Evolutionary conservation across 768 basidiomycete genomes (phyloP).

Genomic region (Suillus hirtellus): DNA sequence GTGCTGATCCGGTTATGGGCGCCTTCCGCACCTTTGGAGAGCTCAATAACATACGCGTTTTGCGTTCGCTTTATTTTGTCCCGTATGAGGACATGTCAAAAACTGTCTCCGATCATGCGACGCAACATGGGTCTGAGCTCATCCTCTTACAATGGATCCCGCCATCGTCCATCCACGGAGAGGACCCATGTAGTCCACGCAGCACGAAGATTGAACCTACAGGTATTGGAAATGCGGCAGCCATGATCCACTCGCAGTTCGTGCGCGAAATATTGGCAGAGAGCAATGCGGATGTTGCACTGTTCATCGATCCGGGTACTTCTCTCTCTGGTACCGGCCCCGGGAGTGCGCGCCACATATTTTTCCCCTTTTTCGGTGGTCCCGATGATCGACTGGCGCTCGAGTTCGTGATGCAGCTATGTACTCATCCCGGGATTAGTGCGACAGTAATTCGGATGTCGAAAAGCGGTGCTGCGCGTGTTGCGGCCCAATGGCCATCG

Average conservation of each 20-base stretch:
- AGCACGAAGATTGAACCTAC: conserved; percentile 28
- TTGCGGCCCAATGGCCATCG: conserved; percentile 56
- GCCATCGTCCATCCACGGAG: conserved; percentile 33
- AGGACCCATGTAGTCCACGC: conserved; percentile 21
- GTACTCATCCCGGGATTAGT: conserved; percentile 55
- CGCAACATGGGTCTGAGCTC: conserved; percentile 62
- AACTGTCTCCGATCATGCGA: conserved; percentile 61
- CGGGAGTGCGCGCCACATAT: conserved; percentile 53
- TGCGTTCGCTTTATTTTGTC: conserved; percentile 73
- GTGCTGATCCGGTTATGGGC: conserved; percentile 68
- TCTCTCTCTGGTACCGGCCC: conserved; percentile 23
- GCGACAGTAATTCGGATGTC: conserved; percentile 74
- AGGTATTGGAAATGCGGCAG: conserved; percentile 47
- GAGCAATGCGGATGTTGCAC: conserved; percentile 72
- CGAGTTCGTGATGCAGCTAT: conserved; percentile 77
- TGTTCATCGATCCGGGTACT: conserved; percentile 75
- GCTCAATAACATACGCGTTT: conserved; percentile 65
- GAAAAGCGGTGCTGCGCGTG: conserved; percentile 37
- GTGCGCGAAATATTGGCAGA: conserved; percentile 79
- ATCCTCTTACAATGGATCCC: conserved; percentile 85
- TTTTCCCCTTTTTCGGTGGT: conserved; percentile 92
- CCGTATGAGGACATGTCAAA: conserved; percentile 68
- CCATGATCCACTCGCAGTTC: conserved; percentile 75
- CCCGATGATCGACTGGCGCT: conserved; percentile 92
- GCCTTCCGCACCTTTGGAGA: conserved; percentile 78